Conservation (phyloP, 1,139 yeast genomes). For the Pichia sp. region DNA sequence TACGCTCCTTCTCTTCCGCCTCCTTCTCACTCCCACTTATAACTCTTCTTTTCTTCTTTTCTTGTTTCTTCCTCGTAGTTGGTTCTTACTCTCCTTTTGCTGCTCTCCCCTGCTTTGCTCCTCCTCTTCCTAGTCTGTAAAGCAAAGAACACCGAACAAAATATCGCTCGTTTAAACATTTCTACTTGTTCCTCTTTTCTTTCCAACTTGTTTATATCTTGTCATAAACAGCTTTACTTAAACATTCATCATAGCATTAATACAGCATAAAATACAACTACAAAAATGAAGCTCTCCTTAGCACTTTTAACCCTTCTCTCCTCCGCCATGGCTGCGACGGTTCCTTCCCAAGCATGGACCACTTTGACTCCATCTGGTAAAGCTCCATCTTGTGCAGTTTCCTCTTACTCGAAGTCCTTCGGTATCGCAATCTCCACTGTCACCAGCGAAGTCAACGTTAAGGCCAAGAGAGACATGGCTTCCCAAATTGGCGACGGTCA, state of each 20-base stretch:
- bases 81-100: neutral
- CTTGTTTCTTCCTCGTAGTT: slow-evolving; percentile 1
- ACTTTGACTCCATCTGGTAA: slow-evolving; percentile 61
- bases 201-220: neutral
- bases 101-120: neutral
- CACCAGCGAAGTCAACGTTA: slow-evolving; percentile 34
- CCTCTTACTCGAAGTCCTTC: slow-evolving; percentile 51
- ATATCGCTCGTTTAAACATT: neutral
- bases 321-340: slow-evolving; percentile 54
- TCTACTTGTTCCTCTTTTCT: neutral
- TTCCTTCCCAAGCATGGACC: slow-evolving; percentile 68
- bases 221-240: neutral
- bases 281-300: slow-evolving; percentile 29
- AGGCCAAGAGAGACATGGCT: slow-evolving; percentile 28
- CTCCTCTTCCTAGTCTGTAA: neutral
- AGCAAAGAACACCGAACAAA: neutral
- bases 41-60: neutral
- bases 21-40: neutral
- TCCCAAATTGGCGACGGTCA: slow-evolving; percentile 32
- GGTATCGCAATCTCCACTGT: slow-evolving; percentile 65
- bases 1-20: neutral
- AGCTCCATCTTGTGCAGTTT: slow-evolving; percentile 48
- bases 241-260: neutral
- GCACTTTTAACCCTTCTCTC: slow-evolving; percentile 45
- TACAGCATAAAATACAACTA: neutral